Base-by-base conservation (phyloP, 2,329 filamentous ascomycete species). In the Botrytis tulipae region DNA sequence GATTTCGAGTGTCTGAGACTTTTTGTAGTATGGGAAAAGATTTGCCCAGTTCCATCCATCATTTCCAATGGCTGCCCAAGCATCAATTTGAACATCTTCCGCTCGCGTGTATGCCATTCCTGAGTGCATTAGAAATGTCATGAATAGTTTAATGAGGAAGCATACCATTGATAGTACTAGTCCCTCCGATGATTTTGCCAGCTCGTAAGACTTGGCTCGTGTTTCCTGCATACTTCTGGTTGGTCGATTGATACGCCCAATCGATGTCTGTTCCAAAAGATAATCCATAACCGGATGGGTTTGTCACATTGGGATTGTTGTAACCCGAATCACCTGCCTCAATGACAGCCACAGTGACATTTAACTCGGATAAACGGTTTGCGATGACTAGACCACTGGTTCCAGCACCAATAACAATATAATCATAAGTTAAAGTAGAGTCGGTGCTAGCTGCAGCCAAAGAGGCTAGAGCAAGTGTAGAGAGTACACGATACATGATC, bases 181-280 rank as follows among this genome's bases (percentile, higher is more conserved):
- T 83, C 9, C 83, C 84, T 61, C 83, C 83, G 3, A 85, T 76
- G 0, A 82, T 83, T 74, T 83, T 85, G 4, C 83, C 84, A n/a
- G 82, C 82, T 62, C 79, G 79, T 63, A 84, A 78, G 7, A 76
- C 77, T 48, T 83, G 76, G 0, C 70, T 75, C 7, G 48, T 73
- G 40, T 79, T 78, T 14, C 76, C 79, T 3, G 78, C 81, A 78
- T 83, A 83, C 40, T 77, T 60, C 74, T 80, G 79, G 12, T 77
- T 75, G 37, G 73, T 76, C 42, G 80, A 80, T 25, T 75, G 59
- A 66, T 78, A 80, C 61, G 78, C 78, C 79, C 78, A 81, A 67
- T 80, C 79, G 46, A 80, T 54, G 5, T 46, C 22, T 12, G 71
- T 54, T 22, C 29, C 63, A 40, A 70, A 69, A 71, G 73, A 75